Base-by-base conservation (phyloP, 164 flowering plant genomes). In the Sextonia rubra region DNA sequence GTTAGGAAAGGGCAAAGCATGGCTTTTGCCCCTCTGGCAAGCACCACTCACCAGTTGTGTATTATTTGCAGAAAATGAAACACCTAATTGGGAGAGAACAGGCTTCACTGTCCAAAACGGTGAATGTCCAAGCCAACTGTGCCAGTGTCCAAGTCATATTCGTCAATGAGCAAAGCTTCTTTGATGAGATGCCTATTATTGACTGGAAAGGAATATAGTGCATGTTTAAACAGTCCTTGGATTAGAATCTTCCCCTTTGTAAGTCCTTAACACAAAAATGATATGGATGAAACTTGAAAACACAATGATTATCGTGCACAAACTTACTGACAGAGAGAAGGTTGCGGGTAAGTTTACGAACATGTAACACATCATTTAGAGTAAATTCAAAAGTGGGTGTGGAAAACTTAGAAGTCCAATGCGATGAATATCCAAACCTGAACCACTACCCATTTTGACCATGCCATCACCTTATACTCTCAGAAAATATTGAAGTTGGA, bases 1-100 rank as follows among this genome's bases (percentile, higher is more conserved):
- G 5, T 20, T 17, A 23, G 64, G 26, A 61, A 61, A 61, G 7
- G 37, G 61, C 7, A 69, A 60, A 23, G 71, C 60, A 52, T 69
- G 71, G 15, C 71, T 69, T 24, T 68, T 69, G 11, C 32, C 71
- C 25, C 20, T 23, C 17, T 69, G 71, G 26, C 71, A 69, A 2
- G 61, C 71, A 24, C 49, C 71, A 49, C 71, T 48, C 20, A 69
- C 1, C 3, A 20, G 1, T 4, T 48, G 61, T 17, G 5, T 0
- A 3, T 69, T 69, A 52, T 23, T 23, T 18, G 23, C 5, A 5
- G 8, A 2, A 64, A 64, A 11, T 24, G 60, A 37, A 48, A 8
- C 29, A 22, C 44, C 71, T 25, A 69, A 23, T n/a, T 69, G 23
- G 37, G 48, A 48, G 18, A 69, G 24, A 0, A 69, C 37, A 22